Evolutionary conservation across 2,329 filamentous ascomycete genomes (phyloP).

Genomic region (Fusarium beomiforme): DNA sequence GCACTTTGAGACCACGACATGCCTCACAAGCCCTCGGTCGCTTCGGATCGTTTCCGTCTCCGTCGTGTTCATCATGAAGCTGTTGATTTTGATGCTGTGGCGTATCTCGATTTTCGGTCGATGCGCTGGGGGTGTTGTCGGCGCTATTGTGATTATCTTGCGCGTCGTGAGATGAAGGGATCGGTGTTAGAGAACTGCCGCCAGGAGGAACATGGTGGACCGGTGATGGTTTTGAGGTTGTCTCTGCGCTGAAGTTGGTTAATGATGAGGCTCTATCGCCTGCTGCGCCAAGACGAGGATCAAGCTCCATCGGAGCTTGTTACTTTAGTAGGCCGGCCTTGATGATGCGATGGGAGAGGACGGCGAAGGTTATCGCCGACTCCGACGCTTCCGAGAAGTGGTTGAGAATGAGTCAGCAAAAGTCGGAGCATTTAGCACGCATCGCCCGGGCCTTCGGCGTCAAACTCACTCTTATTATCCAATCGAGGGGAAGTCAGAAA

Average conservation of each 20-base stretch:
- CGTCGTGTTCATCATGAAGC: constrained; percentile 33
- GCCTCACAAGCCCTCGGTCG: constrained; percentile 79
- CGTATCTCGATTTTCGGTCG: constrained; percentile 32
- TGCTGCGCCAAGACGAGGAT: constrained; percentile 45
- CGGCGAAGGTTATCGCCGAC: constrained; percentile 47
- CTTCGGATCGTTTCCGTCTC: constrained; percentile 62
- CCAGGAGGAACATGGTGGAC: constrained; percentile 20
- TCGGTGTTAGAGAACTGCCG: constrained; percentile 16
- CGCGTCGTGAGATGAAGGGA: constrained; percentile 18
- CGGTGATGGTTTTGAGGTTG: constrained; percentile 31
- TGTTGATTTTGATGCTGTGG: constrained; percentile 23
- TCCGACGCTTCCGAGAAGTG: constrained; percentile 37
- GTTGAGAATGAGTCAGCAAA: constrained; percentile 30
- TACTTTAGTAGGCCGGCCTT: constrained; percentile 26
- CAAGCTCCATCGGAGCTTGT: constrained; percentile 47
- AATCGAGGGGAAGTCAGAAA: too few relatives aligned
- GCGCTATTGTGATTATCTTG: constrained; percentile 22
- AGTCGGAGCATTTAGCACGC: constrained; percentile 23
- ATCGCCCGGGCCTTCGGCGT: constrained; percentile 4
- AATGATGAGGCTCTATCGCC: constrained; percentile 38
- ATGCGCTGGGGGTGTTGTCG: constrained; percentile 37
- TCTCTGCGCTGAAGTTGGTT: constrained; percentile 11
- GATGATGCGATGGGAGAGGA: constrained; percentile 30
- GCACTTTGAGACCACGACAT: constrained; percentile 81
- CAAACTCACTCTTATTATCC: neutral